Evolutionary conservation across 305 asterid genomes (phyloP).

Genomic region (Fraxinus sp.): DNA sequence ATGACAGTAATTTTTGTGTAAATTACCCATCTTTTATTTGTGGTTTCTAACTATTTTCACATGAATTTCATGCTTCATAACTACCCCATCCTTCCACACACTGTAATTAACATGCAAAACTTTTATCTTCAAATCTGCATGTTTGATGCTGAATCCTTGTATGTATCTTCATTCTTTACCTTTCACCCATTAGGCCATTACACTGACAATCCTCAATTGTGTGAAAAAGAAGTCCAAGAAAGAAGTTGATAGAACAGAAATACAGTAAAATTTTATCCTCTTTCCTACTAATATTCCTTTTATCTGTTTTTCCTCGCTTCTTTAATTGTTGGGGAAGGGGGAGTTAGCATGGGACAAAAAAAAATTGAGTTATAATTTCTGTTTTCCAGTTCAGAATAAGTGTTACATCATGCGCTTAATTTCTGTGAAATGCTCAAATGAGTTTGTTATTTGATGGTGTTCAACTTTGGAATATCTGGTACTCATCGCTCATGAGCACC

Average conservation of each 20-base stretch:
- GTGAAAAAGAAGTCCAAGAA: background rate
- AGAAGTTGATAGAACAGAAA: slow-evolving; percentile 1
- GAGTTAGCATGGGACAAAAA: background rate
- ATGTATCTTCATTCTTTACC: slow-evolving; percentile 2
- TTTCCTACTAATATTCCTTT: slow-evolving; percentile 4
- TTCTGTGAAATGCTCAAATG: background rate
- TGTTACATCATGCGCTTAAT: slow-evolving; percentile 12
- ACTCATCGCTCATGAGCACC: slow-evolving; percentile 23
- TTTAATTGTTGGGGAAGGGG: background rate
- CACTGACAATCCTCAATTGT: background rate
- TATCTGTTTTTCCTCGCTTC: background rate
- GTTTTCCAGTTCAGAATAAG: background rate
- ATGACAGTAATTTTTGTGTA: background rate
- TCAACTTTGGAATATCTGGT: slow-evolving; percentile 21
- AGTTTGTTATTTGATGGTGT: background rate
- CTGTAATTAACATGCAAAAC: background rate
- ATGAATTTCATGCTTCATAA: slow-evolving; percentile 7
- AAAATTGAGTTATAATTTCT: background rate
- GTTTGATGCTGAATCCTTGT: slow-evolving; percentile 17
- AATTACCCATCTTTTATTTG: background rate
- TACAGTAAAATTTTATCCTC: background rate
- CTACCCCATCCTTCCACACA: background rate
- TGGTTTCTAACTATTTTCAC: background rate
- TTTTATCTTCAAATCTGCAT: background rate
- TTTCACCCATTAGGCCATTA: background rate